A percentile compares a stretch with the other conserved stretches of the same genome.
Evolutionary conservation across 106 monocot species (phyloP).

Genomic region (Hemerocallis citrina): DNA sequence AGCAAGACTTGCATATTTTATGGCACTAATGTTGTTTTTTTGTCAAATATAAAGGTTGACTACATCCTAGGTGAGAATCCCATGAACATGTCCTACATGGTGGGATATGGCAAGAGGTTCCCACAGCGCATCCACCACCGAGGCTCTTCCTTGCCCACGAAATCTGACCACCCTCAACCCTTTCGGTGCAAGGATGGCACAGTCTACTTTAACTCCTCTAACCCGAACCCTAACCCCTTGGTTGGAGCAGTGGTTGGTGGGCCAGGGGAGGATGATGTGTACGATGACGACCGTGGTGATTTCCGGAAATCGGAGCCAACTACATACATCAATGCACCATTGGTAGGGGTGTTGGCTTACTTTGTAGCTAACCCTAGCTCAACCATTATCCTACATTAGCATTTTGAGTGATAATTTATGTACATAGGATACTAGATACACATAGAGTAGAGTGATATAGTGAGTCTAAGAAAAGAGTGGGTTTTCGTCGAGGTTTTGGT

Average conservation of each 20-base stretch:
- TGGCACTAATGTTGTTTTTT: background rate
- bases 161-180: slow-evolving; percentile 28
- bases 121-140: slow-evolving; percentile 82
- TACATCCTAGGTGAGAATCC: slow-evolving; percentile 89
- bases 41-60: slow-evolving; percentile 34
- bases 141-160: slow-evolving; percentile 75
- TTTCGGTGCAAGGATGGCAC: slow-evolving; percentile 83
- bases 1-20: background rate
- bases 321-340: slow-evolving; percentile 94
- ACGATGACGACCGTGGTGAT: slow-evolving; percentile 76
- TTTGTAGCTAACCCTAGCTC: slow-evolving; percentile 48
- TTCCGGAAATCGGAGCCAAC: slow-evolving; percentile 90
- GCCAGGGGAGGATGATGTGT: slow-evolving; percentile 74
- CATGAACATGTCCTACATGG: slow-evolving; percentile 96
- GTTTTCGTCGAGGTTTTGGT: no score
- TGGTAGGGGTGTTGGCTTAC: slow-evolving; percentile 85
- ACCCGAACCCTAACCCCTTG: slow-evolving; percentile 57
- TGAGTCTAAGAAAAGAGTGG: no score
- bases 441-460: background rate
- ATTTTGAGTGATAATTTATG: background rate
- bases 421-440: background rate
- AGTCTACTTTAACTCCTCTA: slow-evolving; percentile 40
- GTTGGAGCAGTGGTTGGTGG: slow-evolving; percentile 93
- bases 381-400: background rate
- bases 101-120: slow-evolving; percentile 63